Base-by-base conservation (phyloP, 2,329 filamentous ascomycete genomes). In the Monilinia vaccinii-corymbosi region DNA sequence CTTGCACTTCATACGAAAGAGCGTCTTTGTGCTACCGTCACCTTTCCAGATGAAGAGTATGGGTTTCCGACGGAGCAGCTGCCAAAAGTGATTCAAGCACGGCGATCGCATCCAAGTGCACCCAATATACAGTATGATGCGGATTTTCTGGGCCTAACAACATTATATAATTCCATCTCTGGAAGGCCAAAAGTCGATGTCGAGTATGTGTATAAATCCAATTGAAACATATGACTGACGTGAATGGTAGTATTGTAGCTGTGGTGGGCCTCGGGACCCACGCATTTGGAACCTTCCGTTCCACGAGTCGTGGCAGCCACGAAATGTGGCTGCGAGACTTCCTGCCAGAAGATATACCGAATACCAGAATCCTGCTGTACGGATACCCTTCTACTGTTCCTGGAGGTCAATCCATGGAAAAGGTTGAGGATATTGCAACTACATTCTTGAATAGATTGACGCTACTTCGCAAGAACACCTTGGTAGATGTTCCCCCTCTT, bases 281-380 rank as follows among this genome's bases (percentile, higher is more conserved):
- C n/a, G 58, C 58, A 21, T 56, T 60, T 49, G 58, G 58, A 1
- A 56, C 58, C 7, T 60, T 60, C 16, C 42, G 51, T n/a, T 56
- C 50, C 21, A 25, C 34, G 25, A 48, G 18, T 32, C 34, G 34
- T 11, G 57, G 48, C 9, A 59, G 57, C 13, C 28, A 60, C 48
- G 34, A 56, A 13, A 56, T 60, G 50, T 60, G 58, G 58, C 16
- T 60, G 25, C 42, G 58, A 23, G 58, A 60, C n/a, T 60, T 60
- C 25, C 34, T 60, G 10, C 58, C 58, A 4, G 44, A 60, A 44
- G 51, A 60, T 23, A 60, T 60, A 4, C 44, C 34, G 4, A 42
- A 47, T 3, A 34, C n/a, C 13, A 25, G 58, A 7, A 44, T 60
- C 5, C 21, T 60, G 1, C 16, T 60, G 3, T 60, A 60, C 18